Evolutionary conservation across 352 stramenopile genomes (phyloP), one percentile per base, ranked within the genome.

Genomic region (Pythium aphanidermatum): DNA sequence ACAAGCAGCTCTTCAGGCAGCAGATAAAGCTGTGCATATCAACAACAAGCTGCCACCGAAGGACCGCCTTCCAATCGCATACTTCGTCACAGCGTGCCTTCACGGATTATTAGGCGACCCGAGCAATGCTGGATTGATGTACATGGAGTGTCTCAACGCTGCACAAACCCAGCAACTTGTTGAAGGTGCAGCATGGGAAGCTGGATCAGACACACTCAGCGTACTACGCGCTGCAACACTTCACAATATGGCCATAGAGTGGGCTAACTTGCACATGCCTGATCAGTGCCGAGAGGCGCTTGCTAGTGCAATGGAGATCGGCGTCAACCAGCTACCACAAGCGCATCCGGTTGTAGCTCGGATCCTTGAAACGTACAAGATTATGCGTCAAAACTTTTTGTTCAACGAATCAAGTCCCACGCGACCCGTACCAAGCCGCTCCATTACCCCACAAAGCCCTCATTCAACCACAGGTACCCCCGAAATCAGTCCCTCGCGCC

Each of bases 181-280:
- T 13, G 43, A 44, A 2, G 31, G 42, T 16, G 4, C 17, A 30
- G 39, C 13, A 14, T 10, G 20, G n/a, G 38, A 8, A 7, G 29
- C 17, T 25, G 23, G 19, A 16, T 28, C 51, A n/a, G 66, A 83
- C 51, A 69, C 72, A 23, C 63, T 77, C 47, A 31, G 68, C 27
- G 66, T 73, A 10, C 51, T 86, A 14, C 70, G 74, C 28, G 70
- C 70, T 14, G 70, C 71, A n/a, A 65, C 70, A 7, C 46, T 87
- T 17, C 75, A 87, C 56, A 87, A 87, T 30, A 65, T 87, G 60
- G 65, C 75, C 5, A 82, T 87, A 2, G 75, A 87, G 41, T 83
- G 69, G 70, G 70, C 74, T 2, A 83, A 81, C 28, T 42, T 83
- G 9, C 69, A 76, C 17, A 74, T 80, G 67, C 66, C 70, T 2